Percentiles rank a stretch among this genome's conserved stretches.
These are phyloP conservation scores for Basidioascus undulatus DNA, from an alignment of 768 basidiomycete genomes.

Conservation along the genomic window DNA sequence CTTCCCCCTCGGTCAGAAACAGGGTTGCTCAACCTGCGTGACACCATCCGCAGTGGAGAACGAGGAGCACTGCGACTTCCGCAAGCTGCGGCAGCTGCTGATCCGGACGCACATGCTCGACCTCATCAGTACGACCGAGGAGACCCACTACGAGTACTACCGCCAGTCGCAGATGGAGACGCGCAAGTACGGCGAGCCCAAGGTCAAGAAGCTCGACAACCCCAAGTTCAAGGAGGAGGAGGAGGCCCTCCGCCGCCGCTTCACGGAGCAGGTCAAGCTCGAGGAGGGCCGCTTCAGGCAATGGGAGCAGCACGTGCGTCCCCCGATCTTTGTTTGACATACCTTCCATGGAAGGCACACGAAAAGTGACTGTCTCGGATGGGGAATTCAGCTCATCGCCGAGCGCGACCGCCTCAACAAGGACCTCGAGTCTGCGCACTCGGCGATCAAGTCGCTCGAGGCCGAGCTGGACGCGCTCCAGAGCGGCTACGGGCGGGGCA, in stretches of 20 bases:
- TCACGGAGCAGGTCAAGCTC: slow-evolving; percentile 98
- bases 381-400: slow-evolving; percentile 51
- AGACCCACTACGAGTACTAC: slow-evolving; percentile 92
- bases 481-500: slow-evolving; percentile 53
- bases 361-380: background rate
- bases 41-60: slow-evolving; percentile 50
- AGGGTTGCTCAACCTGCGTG: background rate
- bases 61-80: slow-evolving; percentile 98
- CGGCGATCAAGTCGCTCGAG: slow-evolving; percentile 74
- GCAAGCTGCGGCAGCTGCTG: slow-evolving; percentile 78
- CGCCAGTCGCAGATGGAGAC: slow-evolving; percentile 98
- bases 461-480: slow-evolving; percentile 73
- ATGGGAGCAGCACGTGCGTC: slow-evolving; percentile 88
- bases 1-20: background rate
- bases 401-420: slow-evolving; percentile 98
- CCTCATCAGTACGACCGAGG: slow-evolving; percentile 84
- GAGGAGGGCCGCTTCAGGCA: slow-evolving; percentile 95
- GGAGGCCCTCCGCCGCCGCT: slow-evolving; percentile 81
- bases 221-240: slow-evolving; percentile 99
- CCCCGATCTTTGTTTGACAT: slow-evolving; percentile 4
- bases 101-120: slow-evolving; percentile 98
- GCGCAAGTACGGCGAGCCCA: slow-evolving; percentile 86
- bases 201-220: slow-evolving; percentile 95
- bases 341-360: background rate
- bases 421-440: slow-evolving; percentile 80